phyloP scores from a whole-genome alignment of 2,329 filamentous ascomycete species.

The Endoconidiophora laricicola region DNA sequence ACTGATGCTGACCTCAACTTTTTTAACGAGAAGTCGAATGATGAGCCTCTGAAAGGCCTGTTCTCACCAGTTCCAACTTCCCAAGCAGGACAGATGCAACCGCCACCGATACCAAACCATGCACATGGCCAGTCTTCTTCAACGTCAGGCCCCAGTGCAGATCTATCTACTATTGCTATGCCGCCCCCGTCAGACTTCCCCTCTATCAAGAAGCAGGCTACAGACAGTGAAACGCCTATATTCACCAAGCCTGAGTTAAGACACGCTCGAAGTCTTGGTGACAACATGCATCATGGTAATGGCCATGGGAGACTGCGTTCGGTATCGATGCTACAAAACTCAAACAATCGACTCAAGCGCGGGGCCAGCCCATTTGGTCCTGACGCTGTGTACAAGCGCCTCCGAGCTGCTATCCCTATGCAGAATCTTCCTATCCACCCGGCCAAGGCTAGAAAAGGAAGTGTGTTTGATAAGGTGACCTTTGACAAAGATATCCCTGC shows the following conservation, averaged over 20 bases:
- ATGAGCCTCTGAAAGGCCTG: neutral
- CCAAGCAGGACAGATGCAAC: slow-evolving; percentile 9
- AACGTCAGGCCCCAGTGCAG: slow-evolving; percentile 1
- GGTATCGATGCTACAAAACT: slow-evolving; percentile 15
- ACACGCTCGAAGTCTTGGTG: slow-evolving; percentile 39
- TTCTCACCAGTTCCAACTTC: neutral
- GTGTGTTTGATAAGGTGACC: slow-evolving; percentile 36
- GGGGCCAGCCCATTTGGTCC: slow-evolving; percentile 40
- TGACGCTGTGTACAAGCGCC: slow-evolving; percentile 41
- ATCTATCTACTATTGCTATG: slow-evolving; percentile 2
- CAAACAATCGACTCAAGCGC: slow-evolving; percentile 24
- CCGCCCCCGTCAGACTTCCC: slow-evolving; percentile 11
- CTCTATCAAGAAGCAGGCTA: slow-evolving; percentile 9
- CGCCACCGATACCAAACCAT: slow-evolving; percentile 12
- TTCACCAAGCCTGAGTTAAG: slow-evolving; percentile 45
- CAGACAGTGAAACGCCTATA: slow-evolving; percentile 16
- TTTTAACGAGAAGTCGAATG: slow-evolving; percentile 41
- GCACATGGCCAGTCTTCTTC: neutral
- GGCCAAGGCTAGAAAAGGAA: slow-evolving; percentile 22
- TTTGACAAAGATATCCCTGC: slow-evolving; percentile 36
- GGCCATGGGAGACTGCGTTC: slow-evolving; percentile 7
- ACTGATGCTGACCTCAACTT: slow-evolving; percentile 75
- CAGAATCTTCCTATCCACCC: slow-evolving; percentile 12
- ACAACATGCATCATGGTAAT: slow-evolving; percentile 18
- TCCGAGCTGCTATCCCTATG: slow-evolving; percentile 30